These are phyloP conservation scores for Russula griseocarnosa DNA, from an alignment of 768 basidiomycete genomes.

Conservation along the genomic window DNA sequence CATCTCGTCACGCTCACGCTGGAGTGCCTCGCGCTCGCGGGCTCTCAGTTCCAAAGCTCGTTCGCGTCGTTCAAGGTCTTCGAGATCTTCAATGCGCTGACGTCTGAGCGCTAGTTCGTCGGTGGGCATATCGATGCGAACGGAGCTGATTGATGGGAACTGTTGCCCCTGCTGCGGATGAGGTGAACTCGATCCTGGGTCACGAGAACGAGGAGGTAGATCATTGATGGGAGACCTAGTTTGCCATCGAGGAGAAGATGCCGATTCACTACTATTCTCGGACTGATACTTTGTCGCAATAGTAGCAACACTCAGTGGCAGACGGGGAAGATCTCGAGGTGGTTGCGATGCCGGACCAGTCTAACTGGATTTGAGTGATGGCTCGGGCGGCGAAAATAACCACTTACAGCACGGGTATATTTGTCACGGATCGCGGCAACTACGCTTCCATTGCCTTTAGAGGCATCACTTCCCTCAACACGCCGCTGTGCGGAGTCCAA, in stretches of 20 bases:
- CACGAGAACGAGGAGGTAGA: constrained; percentile 12
- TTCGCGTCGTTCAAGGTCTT: constrained; percentile 51
- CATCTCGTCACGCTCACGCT: constrained; percentile 32
- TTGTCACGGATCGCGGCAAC: constrained; percentile 68
- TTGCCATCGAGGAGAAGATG: constrained; percentile 5
- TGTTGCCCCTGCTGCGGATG: constrained; percentile 16
- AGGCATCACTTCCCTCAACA: constrained; percentile 52
- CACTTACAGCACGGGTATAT: constrained; percentile 54
- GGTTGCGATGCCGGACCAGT: constrained; percentile 50
- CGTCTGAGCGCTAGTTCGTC: constrained; percentile 39
- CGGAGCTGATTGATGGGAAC: constrained; percentile 9
- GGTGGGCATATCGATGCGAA: constrained; percentile 16
- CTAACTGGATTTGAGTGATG: constrained; percentile 34
- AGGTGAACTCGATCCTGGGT: constrained; percentile 19
- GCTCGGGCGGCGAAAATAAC: not conserved
- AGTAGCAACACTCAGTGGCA: constrained; percentile 60
- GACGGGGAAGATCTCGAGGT: constrained; percentile 57
- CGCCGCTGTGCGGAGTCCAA: constrained; percentile 12
- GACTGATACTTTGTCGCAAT: constrained; percentile 55
- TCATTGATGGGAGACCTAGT: constrained; percentile 16
- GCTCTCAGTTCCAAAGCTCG: constrained; percentile 53
- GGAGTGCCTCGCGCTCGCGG: constrained; percentile 37
- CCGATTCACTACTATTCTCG: constrained; percentile 3
- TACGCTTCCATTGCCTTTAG: constrained; percentile 50
- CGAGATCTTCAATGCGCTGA: constrained; percentile 47